A percentile compares a stretch with the other conserved stretches of the same genome.
These are phyloP conservation scores for Tetrapyrgos nigripes DNA, from an alignment of 1,284 basidiomycete species.

Conservation along the genomic window DNA sequence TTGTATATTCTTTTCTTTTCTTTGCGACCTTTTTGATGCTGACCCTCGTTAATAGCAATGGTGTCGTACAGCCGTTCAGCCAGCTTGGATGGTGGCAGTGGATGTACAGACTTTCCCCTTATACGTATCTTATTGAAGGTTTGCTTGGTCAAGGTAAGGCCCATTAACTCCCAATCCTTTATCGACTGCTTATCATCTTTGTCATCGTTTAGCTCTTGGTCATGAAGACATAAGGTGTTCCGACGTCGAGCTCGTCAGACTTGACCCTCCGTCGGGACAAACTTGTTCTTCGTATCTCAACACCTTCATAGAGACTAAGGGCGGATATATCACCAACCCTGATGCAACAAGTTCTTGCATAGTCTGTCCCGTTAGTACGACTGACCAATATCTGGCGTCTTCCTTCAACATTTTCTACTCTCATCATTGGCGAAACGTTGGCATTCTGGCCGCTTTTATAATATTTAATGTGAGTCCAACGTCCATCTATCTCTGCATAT, in stretches of 20 bases:
- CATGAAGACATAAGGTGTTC: conserved; percentile 62
- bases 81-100: conserved; percentile 83
- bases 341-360: conserved; percentile 56
- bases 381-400: conserved; percentile 47
- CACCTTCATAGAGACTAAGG: conserved; percentile 54
- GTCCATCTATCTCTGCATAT: background rate
- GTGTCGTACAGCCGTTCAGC: conserved; percentile 68
- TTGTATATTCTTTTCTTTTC: conserved; percentile 54
- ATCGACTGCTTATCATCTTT: background rate
- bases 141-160: conserved; percentile 54
- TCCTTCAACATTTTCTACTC: conserved; percentile 56
- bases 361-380: conserved; percentile 56
- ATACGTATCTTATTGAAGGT: conserved; percentile 73
- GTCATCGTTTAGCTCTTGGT: conserved; percentile 42
- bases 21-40: conserved; percentile 7
- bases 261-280: conserved; percentile 64
- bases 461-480: conserved; percentile 53
- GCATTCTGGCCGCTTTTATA: conserved; percentile 51
- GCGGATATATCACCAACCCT: conserved; percentile 73
- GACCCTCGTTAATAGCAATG: conserved; percentile 51
- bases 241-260: conserved; percentile 54
- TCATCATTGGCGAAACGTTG: conserved; percentile 58
- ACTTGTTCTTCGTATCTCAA: conserved; percentile 66
- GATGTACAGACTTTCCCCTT: conserved; percentile 85
- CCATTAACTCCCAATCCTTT: background rate